phyloP scores from a whole-genome alignment of 805 yeast species.

The Ogataea nonfermentans region DNA sequence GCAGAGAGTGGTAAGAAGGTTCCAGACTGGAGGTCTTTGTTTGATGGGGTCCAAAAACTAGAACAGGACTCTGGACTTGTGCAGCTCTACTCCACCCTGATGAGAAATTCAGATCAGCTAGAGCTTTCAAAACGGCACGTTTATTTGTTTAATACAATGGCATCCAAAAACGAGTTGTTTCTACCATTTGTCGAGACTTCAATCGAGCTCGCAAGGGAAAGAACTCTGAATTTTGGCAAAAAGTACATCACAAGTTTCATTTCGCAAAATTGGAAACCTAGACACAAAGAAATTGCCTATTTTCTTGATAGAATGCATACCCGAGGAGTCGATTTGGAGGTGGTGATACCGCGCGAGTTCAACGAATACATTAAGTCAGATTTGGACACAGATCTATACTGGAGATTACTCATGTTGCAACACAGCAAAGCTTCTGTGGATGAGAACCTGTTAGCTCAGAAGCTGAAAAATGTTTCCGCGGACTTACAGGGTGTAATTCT shows the following conservation, averaged over 20 bases:
- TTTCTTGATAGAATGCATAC: constrained; percentile 40
- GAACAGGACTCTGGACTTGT: constrained; percentile 20
- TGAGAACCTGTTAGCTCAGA: constrained; percentile 20
- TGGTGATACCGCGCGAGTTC: constrained; percentile 35
- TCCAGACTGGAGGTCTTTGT: constrained; percentile 44
- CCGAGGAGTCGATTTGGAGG: constrained; percentile 23
- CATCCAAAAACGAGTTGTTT: constrained; percentile 38
- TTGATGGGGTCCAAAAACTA: constrained; percentile 19
- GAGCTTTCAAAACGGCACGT: constrained; percentile 48
- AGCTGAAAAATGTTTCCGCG: constrained; percentile 15
- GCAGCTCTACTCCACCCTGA: constrained; percentile 46
- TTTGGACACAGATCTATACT: constrained; percentile 39
- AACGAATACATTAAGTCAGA: constrained; percentile 29
- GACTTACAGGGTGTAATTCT: constrained; percentile 45
- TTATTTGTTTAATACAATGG: constrained; percentile 40
- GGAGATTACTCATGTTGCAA: constrained; percentile 49
- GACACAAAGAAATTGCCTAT: constrained; percentile 38
- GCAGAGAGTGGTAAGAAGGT: constrained; percentile 72
- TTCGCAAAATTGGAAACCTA: constrained; percentile 39
- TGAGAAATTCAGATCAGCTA: constrained; percentile 50
- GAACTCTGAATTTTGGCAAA: constrained; percentile 43
- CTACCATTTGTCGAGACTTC: constrained; percentile 48
- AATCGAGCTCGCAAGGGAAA: constrained; percentile 42
- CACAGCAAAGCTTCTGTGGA: constrained; percentile 34
- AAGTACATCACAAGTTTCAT: constrained; percentile 50